These are phyloP conservation scores for Lentinula lateritia DNA, from an alignment of 768 basidiomycete species.

Conservation along the genomic window DNA sequence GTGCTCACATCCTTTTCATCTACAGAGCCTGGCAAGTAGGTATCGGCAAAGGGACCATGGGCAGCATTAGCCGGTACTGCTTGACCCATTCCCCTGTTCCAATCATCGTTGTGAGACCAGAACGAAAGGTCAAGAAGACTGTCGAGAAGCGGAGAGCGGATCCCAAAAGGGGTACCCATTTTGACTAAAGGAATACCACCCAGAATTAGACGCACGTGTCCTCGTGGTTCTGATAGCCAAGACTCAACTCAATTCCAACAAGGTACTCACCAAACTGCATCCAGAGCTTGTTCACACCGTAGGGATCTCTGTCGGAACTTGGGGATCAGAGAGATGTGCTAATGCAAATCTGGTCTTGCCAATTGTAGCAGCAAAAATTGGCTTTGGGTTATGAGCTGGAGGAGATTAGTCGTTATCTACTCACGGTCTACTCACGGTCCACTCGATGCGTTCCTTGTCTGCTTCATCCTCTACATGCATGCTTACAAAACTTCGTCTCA, in stretches of 20 bases:
- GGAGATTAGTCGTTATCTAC: not conserved
- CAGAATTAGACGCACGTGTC: not conserved
- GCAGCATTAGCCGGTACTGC: slow-evolving; percentile 44
- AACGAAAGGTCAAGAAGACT: slow-evolving; percentile 79
- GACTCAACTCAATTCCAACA: not conserved
- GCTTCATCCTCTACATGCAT: not conserved
- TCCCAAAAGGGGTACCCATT: slow-evolving; percentile 83
- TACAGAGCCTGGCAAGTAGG: slow-evolving; percentile 26
- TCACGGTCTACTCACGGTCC: not conserved
- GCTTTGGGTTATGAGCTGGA: too few species aligned
- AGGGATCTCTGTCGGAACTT: not conserved
- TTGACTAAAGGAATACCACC: slow-evolving; percentile 31
- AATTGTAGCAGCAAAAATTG: not conserved
- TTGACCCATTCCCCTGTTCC: slow-evolving; percentile 42
- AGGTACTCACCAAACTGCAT: not conserved
- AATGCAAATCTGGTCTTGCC: not conserved
- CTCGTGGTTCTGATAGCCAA: not conserved
- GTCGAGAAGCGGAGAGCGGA: slow-evolving; percentile 83
- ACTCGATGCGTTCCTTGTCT: not conserved
- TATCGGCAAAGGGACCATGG: slow-evolving; percentile 24
- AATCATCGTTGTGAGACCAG: slow-evolving; percentile 91
- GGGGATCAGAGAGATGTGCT: not conserved
- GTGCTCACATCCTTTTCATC: slow-evolving; percentile 15
- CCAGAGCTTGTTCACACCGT: not conserved
- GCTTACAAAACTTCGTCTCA: not conserved